Evolutionary conservation across 176 grass and related monocot species (phyloP), one percentile per base, ranked within the genome.

Genomic region (Rhynchospora breviuscula): DNA sequence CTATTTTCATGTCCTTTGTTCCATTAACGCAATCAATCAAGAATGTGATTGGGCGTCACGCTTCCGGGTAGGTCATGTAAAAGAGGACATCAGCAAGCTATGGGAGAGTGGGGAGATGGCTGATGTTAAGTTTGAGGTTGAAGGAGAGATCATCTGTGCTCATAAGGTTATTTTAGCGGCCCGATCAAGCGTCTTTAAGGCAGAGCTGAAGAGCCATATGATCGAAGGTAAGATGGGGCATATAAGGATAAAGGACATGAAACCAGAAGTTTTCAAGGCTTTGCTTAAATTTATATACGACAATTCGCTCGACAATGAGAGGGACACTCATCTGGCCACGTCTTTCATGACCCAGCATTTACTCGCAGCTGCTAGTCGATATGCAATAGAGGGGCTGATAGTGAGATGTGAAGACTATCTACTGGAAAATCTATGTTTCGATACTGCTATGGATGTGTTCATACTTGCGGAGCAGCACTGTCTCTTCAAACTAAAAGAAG

Each of bases 311-410:
- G 35, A 40, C 4, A 40, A 40, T 40, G 35, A 40, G 2, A 40
- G 35, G 35, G 35, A 40, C 35, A 40, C 35, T 40, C 35, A 40
- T 40, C 35, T 40, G 35, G 35, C 35, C 35, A 40, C 35, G 35
- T 40, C 35, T 5, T 3, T 40, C 35, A 80, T 83, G 76, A 48
- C 78, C 6, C 87, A 85, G 53, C 83, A 86, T 45, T 53, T 89
- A 46, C 66, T 89, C 0, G 35, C 65, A 14, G 87, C 87, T 23
- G 87, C 87, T 5, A 83, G 82, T 31, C 69, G 83, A 10, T 89
- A 89, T 23, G 26, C 13, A 52, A 45, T 89, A 79, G 78, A 85
- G 17, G 85, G 83, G 77, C 58, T 89, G 2, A 89, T 81, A 48
- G 13, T 82, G 45, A 61, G 85, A n/a, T 85, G 87, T 48, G 51